phyloP scores from a whole-genome alignment of 2,329 filamentous ascomycete genomes.

The Periglandula ipomoeae region DNA sequence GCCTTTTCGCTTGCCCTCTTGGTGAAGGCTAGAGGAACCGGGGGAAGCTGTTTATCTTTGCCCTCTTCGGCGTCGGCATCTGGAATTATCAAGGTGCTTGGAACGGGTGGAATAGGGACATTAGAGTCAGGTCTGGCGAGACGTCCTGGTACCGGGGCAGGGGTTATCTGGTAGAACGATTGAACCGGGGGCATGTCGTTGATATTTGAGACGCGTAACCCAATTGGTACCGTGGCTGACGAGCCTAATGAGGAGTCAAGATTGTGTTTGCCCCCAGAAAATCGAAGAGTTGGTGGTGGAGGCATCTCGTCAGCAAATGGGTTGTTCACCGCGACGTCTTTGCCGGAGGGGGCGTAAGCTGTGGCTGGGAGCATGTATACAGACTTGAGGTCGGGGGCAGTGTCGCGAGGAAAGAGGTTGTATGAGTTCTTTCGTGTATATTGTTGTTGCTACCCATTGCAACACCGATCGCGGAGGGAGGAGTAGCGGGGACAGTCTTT shows the following conservation, averaged over 20 bases:
- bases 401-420: slow-evolving; percentile 12
- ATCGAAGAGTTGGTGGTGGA: slow-evolving; percentile 36
- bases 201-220: slow-evolving; percentile 55
- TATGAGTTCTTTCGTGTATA: slow-evolving; percentile 2
- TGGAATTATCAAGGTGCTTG: not conserved
- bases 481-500: not conserved
- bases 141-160: not conserved
- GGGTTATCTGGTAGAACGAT: slow-evolving; percentile 8
- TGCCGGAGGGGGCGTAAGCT: slow-evolving; percentile 7
- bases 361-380: slow-evolving; percentile 29
- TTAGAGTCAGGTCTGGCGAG: not conserved
- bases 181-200: slow-evolving; percentile 34
- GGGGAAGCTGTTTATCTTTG: slow-evolving; percentile 19
- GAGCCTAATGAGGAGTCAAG: slow-evolving; percentile 55
- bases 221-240: slow-evolving; percentile 62
- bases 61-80: not conserved
- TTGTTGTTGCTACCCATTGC: not conserved
- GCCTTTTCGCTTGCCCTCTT: slow-evolving; percentile 8
- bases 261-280: slow-evolving; percentile 29
- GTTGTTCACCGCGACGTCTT: not conserved
- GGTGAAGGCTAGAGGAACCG: slow-evolving; percentile 20
- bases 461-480: not conserved
- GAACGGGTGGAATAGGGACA: not conserved
- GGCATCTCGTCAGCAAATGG: slow-evolving; percentile 13
- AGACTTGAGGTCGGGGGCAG: slow-evolving; percentile 15